Conservation (phyloP, 768 basidiomycete species). For the Boletus subcaerulescens region DNA sequence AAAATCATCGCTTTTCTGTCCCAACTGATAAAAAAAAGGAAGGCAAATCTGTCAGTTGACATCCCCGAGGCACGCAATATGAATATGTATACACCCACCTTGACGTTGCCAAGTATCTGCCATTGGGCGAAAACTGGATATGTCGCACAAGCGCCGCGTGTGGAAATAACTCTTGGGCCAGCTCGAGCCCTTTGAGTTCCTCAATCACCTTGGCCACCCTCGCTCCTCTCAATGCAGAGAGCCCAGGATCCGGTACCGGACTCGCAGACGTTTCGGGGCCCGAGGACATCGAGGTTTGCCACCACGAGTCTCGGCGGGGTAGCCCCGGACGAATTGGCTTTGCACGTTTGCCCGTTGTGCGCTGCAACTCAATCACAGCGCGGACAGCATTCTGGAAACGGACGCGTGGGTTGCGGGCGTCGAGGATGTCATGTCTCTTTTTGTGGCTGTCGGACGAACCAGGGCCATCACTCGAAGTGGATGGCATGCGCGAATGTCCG, state of each 20-base stretch:
- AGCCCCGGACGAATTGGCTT: conserved; percentile 20
- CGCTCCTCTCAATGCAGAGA: conserved; percentile 33
- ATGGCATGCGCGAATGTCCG: background rate
- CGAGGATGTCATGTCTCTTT: conserved; percentile 9
- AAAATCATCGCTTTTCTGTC: conserved; percentile 49
- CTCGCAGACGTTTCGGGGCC: conserved; percentile 6
- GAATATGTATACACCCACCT: conserved; percentile 31
- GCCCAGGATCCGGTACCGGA: conserved; percentile 16
- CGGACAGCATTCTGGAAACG: conserved; percentile 43
- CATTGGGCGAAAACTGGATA: conserved; percentile 54
- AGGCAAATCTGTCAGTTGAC: background rate
- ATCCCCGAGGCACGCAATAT: background rate
- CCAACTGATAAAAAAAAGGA: conserved; percentile 35
- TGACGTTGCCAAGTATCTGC: conserved; percentile 53
- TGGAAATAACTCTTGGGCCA: conserved; percentile 37
- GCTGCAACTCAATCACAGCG: conserved; percentile 41
- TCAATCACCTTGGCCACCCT: conserved; percentile 40
- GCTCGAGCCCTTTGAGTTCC: conserved; percentile 37
- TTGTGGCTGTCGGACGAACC: background rate
- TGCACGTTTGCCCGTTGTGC: conserved; percentile 25
- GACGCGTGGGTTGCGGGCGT: conserved; percentile 22
- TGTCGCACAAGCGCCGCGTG: conserved; percentile 53
- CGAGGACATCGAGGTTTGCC: conserved; percentile 15
- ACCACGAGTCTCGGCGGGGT: conserved; percentile 27
- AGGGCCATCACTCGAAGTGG: conserved; percentile 5